A percentile compares a stretch with the other conserved stretches of the same genome.
These are phyloP conservation scores for Phalaenopsis hybrid DNA, from an alignment of 116 monocot species.

Conservation along the genomic window DNA sequence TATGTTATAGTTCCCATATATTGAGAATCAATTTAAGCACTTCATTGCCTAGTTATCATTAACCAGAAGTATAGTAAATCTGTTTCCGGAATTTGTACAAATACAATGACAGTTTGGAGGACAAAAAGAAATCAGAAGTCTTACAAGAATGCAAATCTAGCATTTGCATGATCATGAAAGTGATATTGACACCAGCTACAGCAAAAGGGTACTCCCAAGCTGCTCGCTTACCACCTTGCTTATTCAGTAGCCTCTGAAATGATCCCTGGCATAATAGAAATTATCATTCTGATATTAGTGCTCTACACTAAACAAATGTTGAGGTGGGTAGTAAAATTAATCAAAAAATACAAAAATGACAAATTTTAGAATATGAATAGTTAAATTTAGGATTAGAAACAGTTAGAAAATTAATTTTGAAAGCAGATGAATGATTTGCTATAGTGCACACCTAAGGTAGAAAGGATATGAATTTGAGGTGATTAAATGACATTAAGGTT, in stretches of 20 bases:
- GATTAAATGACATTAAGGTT: too few relatives aligned
- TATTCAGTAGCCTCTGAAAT: constrained; percentile 63
- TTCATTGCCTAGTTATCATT: neutral
- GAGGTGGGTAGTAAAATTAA: neutral
- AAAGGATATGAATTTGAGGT: too few relatives aligned
- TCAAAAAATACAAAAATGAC: neutral
- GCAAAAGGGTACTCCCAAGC: constrained; percentile 89
- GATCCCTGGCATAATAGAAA: constrained; percentile 31
- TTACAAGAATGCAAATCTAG: constrained; percentile 68
- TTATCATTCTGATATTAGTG: neutral
- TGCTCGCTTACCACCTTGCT: constrained; percentile 68
- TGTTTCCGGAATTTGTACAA: neutral
- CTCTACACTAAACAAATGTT: neutral
- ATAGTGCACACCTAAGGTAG: too few relatives aligned
- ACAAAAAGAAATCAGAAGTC: constrained; percentile 3
- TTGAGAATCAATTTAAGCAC: neutral
- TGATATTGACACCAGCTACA: constrained; percentile 76
- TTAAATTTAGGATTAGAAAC: neutral
- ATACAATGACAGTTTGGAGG: neutral
- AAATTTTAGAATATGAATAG: neutral
- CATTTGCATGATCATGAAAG: constrained; percentile 91
- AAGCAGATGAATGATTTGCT: neutral
- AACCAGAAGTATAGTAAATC: neutral
- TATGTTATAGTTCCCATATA: neutral
- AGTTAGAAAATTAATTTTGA: neutral